Evolutionary conservation across 495 filamentous ascomycete species (phyloP).

Genomic region (Halenospora varia): DNA sequence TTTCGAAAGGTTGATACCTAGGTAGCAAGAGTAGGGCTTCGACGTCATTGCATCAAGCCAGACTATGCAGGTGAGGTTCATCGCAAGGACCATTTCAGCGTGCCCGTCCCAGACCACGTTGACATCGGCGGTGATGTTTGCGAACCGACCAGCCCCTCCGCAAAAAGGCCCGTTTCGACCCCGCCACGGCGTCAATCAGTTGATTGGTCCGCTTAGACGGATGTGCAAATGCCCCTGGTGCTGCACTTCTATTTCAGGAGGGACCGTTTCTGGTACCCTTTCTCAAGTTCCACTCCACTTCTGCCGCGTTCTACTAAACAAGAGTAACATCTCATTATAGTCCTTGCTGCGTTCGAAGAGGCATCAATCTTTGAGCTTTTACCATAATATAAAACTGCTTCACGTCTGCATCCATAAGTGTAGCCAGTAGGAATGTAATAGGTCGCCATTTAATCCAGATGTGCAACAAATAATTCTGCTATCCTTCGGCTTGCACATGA

Average conservation of each 20-base stretch:
- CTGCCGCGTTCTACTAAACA: slow-evolving; percentile 1
- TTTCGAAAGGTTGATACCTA: neutral
- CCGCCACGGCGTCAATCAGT: too few species aligned
- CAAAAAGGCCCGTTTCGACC: neutral
- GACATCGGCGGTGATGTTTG: neutral
- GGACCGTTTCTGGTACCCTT: neutral
- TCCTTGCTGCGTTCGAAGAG: slow-evolving; percentile 1
- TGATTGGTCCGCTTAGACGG: slow-evolving; percentile 34
- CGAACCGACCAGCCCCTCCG: neutral
- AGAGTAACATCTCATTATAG: slow-evolving; percentile 1
- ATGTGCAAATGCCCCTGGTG: slow-evolving; percentile 37
- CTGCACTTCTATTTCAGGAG: slow-evolving; percentile 1
- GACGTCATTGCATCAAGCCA: neutral
- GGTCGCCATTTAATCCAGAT: neutral
- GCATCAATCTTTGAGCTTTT: slow-evolving; percentile 1
- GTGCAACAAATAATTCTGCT: neutral
- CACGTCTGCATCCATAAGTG: neutral
- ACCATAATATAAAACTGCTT: neutral
- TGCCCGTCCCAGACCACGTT: neutral
- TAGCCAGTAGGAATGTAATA: neutral
- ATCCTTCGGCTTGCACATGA: neutral
- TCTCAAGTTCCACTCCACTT: neutral
- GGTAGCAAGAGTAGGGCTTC: neutral
- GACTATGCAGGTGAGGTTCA: neutral
- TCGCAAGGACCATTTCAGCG: neutral